phyloP scores from a whole-genome alignment of 768 basidiomycete species.

The Sporobolomyces phaffii region DNA sequence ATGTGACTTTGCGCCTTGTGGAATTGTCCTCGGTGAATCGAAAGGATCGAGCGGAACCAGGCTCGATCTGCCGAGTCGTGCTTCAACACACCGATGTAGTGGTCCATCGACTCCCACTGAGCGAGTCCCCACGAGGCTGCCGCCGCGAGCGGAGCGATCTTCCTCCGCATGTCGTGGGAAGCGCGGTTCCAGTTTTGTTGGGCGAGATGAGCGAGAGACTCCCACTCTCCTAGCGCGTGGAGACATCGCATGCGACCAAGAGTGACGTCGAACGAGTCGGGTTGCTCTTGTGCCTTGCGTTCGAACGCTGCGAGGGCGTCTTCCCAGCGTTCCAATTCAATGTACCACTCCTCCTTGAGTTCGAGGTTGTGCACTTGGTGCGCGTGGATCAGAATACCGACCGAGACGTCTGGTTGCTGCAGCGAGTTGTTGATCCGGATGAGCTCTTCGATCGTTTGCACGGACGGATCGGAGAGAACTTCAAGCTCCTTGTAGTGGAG shows the following conservation, averaged over 20 bases:
- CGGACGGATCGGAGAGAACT: slow-evolving; percentile 80
- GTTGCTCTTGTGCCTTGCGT: slow-evolving; percentile 67
- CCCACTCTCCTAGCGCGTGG: slow-evolving; percentile 98
- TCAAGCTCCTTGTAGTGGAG: slow-evolving; percentile 98
- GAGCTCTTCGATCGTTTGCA: slow-evolving; percentile 83
- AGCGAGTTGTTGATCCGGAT: slow-evolving; percentile 94
- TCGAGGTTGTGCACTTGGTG: slow-evolving; percentile 81
- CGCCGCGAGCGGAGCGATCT: slow-evolving; percentile 93
- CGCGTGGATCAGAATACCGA: slow-evolving; percentile 88
- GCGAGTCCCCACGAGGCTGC: slow-evolving; percentile 94
- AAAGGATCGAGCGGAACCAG: slow-evolving; percentile 92
- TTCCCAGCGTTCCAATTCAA: slow-evolving; percentile 91
- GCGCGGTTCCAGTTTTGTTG: slow-evolving; percentile 74
- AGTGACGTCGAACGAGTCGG: slow-evolving; percentile 66
- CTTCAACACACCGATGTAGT: slow-evolving; percentile 90
- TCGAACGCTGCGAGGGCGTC: slow-evolving; percentile 84
- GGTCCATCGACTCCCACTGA: slow-evolving; percentile 97
- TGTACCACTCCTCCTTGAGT: slow-evolving; percentile 97
- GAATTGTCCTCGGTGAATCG: slow-evolving; percentile 94
- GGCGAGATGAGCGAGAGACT: slow-evolving; percentile 74
- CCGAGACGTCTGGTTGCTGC: slow-evolving; percentile 95
- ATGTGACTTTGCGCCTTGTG: slow-evolving; percentile 83
- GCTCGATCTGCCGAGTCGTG: slow-evolving; percentile 84
- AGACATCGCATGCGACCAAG: slow-evolving; percentile 91
- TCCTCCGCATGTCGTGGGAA: slow-evolving; percentile 71